A percentile compares a stretch with the other conserved stretches of the same genome.
phyloP scores from a whole-genome alignment of 2,329 filamentous ascomycete genomes.

The Talaromyces sp. region DNA sequence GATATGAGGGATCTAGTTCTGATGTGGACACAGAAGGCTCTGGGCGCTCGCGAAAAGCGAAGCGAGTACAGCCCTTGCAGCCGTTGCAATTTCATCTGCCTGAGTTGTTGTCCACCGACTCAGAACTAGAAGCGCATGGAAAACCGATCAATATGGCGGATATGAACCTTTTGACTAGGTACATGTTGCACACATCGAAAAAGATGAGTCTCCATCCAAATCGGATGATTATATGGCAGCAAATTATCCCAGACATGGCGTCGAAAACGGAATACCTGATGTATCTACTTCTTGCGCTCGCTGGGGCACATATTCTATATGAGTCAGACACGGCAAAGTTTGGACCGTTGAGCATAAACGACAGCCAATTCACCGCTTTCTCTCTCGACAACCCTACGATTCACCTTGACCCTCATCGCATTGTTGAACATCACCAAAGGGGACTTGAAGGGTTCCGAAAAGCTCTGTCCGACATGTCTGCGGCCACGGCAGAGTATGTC shows the following conservation, averaged over 20 bases:
- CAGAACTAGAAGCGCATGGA: too few relatives aligned
- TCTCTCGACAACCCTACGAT: neutral
- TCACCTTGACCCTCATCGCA: neutral
- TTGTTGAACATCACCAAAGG: neutral
- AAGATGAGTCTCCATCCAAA: neutral
- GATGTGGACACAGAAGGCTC: neutral
- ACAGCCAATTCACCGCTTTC: neutral
- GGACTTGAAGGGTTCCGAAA: neutral
- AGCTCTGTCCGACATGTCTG: neutral
- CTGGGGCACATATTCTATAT: constrained; percentile 18
- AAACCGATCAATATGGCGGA: neutral
- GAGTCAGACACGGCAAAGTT: neutral
- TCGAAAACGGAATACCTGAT: constrained; percentile 19
- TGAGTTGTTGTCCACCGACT: too few relatives aligned
- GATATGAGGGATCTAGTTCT: too few relatives aligned
- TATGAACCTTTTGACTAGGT: neutral
- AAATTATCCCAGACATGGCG: constrained; percentile 21
- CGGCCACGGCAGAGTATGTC: neutral
- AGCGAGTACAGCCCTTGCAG: neutral
- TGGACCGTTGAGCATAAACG: neutral
- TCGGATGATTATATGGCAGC: neutral
- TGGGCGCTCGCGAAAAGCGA: neutral
- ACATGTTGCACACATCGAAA: neutral
- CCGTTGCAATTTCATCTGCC: neutral
- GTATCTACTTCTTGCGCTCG: constrained; percentile 24